Evolutionary conservation across 1,284 basidiomycete species (phyloP).

Genomic region (Jaminaea rosea): DNA sequence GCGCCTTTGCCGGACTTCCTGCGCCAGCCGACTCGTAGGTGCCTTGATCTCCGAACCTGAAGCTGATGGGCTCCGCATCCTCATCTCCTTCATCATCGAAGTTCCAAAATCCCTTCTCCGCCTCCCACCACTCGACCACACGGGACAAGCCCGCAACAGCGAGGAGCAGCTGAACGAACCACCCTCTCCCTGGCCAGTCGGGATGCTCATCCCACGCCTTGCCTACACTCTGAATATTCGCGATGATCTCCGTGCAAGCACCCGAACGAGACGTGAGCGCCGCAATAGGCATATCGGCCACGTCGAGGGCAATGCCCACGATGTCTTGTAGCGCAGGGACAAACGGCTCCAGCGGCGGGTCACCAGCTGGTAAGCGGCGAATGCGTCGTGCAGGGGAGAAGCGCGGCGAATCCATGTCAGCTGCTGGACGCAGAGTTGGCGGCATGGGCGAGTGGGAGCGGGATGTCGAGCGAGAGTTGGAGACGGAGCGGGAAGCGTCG

Average conservation of each 20-base stretch:
- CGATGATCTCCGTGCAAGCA: constrained; percentile 74
- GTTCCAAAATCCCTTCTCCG: constrained; percentile 99
- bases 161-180: constrained; percentile 83
- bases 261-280: constrained; percentile 77
- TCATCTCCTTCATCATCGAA: constrained; percentile 78
- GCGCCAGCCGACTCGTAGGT: constrained; percentile 8
- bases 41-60: constrained; percentile 18
- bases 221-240: constrained; percentile 80
- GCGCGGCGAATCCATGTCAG: constrained; percentile 26
- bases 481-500: constrained; percentile 39
- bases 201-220: constrained; percentile 93
- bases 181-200: constrained; percentile 92
- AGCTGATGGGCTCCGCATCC: constrained; percentile 48
- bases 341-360: constrained; percentile 20
- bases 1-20: constrained; percentile 6
- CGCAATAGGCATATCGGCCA: constrained; percentile 77
- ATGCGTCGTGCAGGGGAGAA: constrained; percentile 29
- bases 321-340: constrained; percentile 84
- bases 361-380: constrained; percentile 25
- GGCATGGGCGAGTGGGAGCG: constrained; percentile 89
- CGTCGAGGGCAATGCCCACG: constrained; percentile 87
- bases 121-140: constrained; percentile 99
- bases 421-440: constrained; percentile 24
- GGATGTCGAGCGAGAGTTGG: constrained; percentile 88
- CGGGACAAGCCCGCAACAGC: constrained; percentile 93